Percentiles rank a stretch among this genome's conserved stretches.
phyloP scores from a whole-genome alignment of 2,329 filamentous ascomycete genomes.

The Ciborinia camelliae region DNA sequence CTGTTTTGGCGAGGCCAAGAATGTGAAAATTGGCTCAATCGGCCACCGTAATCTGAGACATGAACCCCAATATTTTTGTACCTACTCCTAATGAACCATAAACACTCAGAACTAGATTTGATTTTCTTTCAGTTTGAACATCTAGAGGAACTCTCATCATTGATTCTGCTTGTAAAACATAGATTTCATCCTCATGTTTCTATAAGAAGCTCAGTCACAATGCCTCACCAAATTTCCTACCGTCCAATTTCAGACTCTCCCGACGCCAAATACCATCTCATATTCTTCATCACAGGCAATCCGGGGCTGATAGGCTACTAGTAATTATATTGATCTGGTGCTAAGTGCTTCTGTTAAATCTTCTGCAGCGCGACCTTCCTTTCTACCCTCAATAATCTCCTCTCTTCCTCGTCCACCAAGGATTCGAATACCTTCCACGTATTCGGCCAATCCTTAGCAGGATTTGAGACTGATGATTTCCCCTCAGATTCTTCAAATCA shows the following conservation, averaged over 20 bases:
- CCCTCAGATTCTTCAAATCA: constrained; percentile 37
- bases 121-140: too few species aligned
- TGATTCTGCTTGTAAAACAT: too few species aligned
- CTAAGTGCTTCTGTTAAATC: background rate
- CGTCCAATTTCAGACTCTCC: constrained; percentile 21
- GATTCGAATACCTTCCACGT: constrained; percentile 43
- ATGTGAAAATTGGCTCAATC: too few species aligned
- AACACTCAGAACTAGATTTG: too few species aligned
- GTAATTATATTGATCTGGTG: constrained; percentile 27
- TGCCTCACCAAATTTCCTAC: constrained; percentile 26
- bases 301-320: constrained; percentile 76
- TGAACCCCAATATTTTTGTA: too few species aligned
- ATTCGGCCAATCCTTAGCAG: constrained; percentile 55
- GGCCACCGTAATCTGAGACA: too few species aligned
- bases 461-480: constrained; percentile 51
- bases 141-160: too few species aligned
- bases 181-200: too few species aligned
- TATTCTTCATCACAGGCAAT: constrained; percentile 75
- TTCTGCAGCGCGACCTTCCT: constrained; percentile 53
- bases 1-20: too few species aligned
- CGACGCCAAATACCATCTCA: constrained; percentile 41
- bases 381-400: constrained; percentile 50
- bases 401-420: constrained; percentile 44
- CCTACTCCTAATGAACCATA: too few species aligned
- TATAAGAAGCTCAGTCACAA: background rate